Evolutionary conservation across 2,329 filamentous ascomycete genomes (phyloP).

Genomic region (Pseudogymnoascus verrucosus): DNA sequence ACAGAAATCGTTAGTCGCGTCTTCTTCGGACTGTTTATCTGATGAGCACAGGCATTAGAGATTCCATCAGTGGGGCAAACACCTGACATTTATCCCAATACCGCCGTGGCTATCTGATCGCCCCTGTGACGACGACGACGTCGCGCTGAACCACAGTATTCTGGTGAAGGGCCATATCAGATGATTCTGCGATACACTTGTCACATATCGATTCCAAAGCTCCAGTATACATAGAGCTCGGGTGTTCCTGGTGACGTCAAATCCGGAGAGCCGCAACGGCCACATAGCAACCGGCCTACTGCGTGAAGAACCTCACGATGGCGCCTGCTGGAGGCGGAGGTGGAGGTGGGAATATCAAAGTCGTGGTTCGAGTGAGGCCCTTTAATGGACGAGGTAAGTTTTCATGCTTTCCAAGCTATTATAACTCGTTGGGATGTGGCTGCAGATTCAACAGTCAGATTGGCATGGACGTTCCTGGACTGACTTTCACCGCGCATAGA

Average conservation of each 20-base stretch:
- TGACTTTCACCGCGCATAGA: conserved; percentile 43
- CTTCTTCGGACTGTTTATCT: not conserved
- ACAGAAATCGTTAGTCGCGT: not conserved
- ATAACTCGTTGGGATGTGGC: not conserved
- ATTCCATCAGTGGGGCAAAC: conserved; percentile 5
- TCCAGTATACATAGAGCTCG: not conserved
- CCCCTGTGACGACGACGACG: not conserved
- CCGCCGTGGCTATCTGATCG: not conserved
- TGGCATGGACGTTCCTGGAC: not conserved
- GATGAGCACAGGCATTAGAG: conserved; percentile 6
- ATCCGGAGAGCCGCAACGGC: not conserved
- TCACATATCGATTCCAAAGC: not conserved
- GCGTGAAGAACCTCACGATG: conserved; percentile 18
- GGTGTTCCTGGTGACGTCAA: conserved; percentile 6
- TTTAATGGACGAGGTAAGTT: conserved; percentile 86
- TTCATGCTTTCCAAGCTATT: not conserved
- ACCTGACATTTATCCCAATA: conserved; percentile 6
- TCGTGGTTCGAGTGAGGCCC: conserved; percentile 91
- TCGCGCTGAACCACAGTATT: conserved; percentile 1
- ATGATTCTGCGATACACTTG: not conserved
- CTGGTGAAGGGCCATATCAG: not conserved
- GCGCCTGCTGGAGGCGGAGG: conserved; percentile 50
- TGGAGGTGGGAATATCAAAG: conserved; percentile 96
- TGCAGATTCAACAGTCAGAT: conserved; percentile 10
- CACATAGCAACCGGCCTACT: conserved; percentile 5